These are phyloP conservation scores for Termitomyces sp. DNA, from an alignment of 768 basidiomycete genomes.

Conservation along the genomic window DNA sequence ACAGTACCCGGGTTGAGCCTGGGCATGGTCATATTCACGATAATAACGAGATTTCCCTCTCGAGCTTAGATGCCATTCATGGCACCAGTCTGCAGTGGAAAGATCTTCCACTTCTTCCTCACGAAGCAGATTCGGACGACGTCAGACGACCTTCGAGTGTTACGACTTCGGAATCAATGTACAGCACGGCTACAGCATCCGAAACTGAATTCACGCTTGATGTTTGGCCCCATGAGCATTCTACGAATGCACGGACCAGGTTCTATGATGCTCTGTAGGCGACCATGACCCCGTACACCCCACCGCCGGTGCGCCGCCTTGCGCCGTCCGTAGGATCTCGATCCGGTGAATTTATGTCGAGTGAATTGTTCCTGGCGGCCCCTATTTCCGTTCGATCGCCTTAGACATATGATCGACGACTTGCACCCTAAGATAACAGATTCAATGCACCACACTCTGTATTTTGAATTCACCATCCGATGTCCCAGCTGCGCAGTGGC, in stretches of 20 bases:
- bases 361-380: slow-evolving; percentile 7
- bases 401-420: slow-evolving; percentile 9
- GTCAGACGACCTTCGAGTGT: background rate
- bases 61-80: background rate
- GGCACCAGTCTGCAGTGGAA: background rate
- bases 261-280: background rate
- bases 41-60: background rate
- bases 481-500: background rate
- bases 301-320: background rate
- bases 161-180: slow-evolving; percentile 10
- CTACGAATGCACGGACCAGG: background rate
- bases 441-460: background rate
- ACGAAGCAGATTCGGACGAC: background rate
- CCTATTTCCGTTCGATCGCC: background rate
- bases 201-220: slow-evolving; percentile 2
- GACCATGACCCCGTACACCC: slow-evolving; percentile 8
- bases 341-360: background rate
- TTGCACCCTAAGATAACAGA: background rate
- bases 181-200: slow-evolving; percentile 7
- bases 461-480: background rate
- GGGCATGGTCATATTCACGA: background rate
- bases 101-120: slow-evolving; percentile 5
- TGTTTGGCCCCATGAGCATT: background rate
- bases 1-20: background rate
- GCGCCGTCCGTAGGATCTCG: slow-evolving; percentile 8